Percentiles rank a stretch among this genome's conserved stretches.
These are phyloP conservation scores for Aspergillus quadricinctus DNA, from an alignment of 2,329 filamentous ascomycete genomes.

Conservation along the genomic window DNA sequence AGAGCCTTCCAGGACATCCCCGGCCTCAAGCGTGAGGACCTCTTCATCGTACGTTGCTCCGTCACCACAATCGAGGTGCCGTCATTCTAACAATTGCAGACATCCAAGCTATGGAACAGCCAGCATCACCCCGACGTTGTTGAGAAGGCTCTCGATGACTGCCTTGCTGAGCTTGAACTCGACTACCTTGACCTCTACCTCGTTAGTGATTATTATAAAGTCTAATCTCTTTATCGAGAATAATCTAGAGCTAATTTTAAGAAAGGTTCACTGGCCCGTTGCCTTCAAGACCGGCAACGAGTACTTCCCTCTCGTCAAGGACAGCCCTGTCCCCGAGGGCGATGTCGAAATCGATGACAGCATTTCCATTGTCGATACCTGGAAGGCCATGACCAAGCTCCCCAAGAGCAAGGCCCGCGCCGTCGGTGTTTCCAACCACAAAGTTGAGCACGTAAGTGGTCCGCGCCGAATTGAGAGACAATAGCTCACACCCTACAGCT, in stretches of 20 bases:
- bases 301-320: slow-evolving; percentile 45
- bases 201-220: no score
- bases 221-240: no score
- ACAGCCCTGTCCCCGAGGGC: slow-evolving; percentile 33
- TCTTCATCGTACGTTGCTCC: slow-evolving; percentile 33
- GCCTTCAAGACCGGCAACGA: slow-evolving; percentile 35
- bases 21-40: slow-evolving; percentile 38
- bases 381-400: slow-evolving; percentile 44
- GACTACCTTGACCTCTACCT: slow-evolving; percentile 51
- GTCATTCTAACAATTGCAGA: slow-evolving; percentile 25
- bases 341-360: slow-evolving; percentile 44
- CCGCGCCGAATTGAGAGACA: background rate
- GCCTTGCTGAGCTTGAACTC: slow-evolving; percentile 49
- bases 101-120: slow-evolving; percentile 59
- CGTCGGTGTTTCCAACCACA: slow-evolving; percentile 43
- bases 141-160: slow-evolving; percentile 47
- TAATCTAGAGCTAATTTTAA: no score
- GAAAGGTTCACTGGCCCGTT: slow-evolving; percentile 48
- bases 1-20: slow-evolving; percentile 34
- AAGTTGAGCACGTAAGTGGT: slow-evolving; percentile 29
- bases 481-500: slow-evolving; percentile 29
- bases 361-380: slow-evolving; percentile 40
- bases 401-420: slow-evolving; percentile 39
- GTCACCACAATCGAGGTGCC: background rate
- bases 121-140: slow-evolving; percentile 49